A percentile compares a stretch with the other conserved stretches of the same genome.
Evolutionary conservation across 2,329 filamentous ascomycete genomes (phyloP).

Genomic region (Fusarium sp.): DNA sequence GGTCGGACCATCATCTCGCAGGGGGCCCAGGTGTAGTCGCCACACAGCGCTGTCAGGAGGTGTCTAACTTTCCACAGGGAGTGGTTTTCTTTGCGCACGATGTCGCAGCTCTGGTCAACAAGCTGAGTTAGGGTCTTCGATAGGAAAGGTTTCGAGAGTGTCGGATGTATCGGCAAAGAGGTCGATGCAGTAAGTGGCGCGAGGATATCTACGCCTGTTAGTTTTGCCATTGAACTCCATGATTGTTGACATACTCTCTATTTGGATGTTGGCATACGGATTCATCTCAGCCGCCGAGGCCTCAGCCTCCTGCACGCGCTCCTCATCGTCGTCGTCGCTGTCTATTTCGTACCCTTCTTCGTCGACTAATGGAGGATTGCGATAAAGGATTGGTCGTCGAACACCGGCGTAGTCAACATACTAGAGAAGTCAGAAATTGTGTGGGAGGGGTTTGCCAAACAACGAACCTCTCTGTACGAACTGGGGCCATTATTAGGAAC

Average conservation of each 20-base stretch:
- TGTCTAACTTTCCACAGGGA: slow-evolving; percentile 81
- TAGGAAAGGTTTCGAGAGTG: slow-evolving; percentile 79
- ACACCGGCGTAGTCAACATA: slow-evolving; percentile 80
- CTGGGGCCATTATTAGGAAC: slow-evolving; percentile 74
- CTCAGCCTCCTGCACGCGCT: slow-evolving; percentile 71
- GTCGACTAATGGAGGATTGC: slow-evolving; percentile 79
- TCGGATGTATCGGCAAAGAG: slow-evolving; percentile 80
- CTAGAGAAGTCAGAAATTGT: slow-evolving; percentile 58
- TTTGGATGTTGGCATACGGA: slow-evolving; percentile 77
- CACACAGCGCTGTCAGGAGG: slow-evolving; percentile 78
- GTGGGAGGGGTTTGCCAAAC: slow-evolving; percentile 17
- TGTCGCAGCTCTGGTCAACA: slow-evolving; percentile 74
- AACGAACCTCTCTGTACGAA: slow-evolving; percentile 76
- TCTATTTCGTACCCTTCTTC: slow-evolving; percentile 84
- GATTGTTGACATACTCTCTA: slow-evolving; percentile 71
- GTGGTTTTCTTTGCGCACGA: slow-evolving; percentile 80
- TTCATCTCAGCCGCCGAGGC: slow-evolving; percentile 76
- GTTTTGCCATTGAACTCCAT: slow-evolving; percentile 33
- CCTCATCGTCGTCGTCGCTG: slow-evolving; percentile 78
- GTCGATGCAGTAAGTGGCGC: slow-evolving; percentile 81
- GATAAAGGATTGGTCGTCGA: slow-evolving; percentile 77
- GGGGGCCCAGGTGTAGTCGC: slow-evolving; percentile 78
- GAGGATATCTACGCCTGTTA: slow-evolving; percentile 71
- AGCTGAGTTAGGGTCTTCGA: slow-evolving; percentile 80
- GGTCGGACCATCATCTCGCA: slow-evolving; percentile 69